Conservation (phyloP, 192 early-diverging fungal species). For the Rhizophagus clarus region DNA sequence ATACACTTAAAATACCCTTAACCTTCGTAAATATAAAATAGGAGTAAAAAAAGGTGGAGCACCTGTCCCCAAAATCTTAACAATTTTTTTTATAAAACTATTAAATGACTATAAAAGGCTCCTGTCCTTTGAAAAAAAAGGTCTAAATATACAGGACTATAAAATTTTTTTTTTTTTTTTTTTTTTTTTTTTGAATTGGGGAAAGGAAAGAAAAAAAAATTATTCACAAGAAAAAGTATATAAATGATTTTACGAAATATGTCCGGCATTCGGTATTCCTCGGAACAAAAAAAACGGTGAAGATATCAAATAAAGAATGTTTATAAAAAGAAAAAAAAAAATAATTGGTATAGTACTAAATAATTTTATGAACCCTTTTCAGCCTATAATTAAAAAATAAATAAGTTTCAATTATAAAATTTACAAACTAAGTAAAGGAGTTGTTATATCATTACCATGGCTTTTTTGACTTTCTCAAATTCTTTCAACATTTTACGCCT, state of each 20-base stretch:
- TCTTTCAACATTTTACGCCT: conserved; percentile 96
- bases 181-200: not conserved
- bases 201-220: conserved; percentile 9
- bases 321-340: not conserved
- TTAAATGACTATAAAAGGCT: conserved; percentile 11
- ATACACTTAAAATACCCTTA: not conserved
- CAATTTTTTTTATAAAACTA: conserved; percentile 6
- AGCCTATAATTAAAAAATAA: not conserved
- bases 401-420: not conserved
- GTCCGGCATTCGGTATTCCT: not conserved
- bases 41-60: conserved; percentile 17
- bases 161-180: not conserved
- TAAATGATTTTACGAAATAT: not conserved
- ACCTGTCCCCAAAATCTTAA: conserved; percentile 28
- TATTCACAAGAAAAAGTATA: conserved; percentile 30
- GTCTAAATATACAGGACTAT: conserved; percentile 11
- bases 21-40: not conserved
- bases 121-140: conserved; percentile 11
- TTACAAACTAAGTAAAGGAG: not conserved
- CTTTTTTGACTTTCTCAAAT: conserved; percentile 77
- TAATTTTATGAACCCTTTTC: not conserved
- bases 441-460: conserved; percentile 28
- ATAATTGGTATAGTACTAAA: not conserved
- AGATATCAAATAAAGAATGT: conserved; percentile 1
- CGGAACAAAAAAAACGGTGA: not conserved